Percentiles rank a stretch among this genome's conserved stretches.
phyloP scores from a whole-genome alignment of 441 rosid species.

The Pelargonium citronellum region DNA sequence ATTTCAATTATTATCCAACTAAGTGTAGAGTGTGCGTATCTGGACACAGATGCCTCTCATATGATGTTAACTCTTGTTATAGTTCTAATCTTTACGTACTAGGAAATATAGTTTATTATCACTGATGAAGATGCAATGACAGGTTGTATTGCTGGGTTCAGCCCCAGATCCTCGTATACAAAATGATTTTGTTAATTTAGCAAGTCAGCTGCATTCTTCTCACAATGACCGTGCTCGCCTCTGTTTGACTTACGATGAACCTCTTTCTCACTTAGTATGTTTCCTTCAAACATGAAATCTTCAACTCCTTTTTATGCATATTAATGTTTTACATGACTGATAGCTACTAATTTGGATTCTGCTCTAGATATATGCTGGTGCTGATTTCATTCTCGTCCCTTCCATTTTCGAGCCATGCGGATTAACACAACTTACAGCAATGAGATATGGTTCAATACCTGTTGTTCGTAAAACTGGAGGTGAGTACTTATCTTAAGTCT shows the following conservation, averaged over 20 bases:
- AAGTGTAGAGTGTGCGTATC: neutral
- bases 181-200: conserved; percentile 77
- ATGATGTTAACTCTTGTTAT: neutral
- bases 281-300: conserved; percentile 10
- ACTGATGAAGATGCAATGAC: conserved; percentile 26
- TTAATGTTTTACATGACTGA: conserved; percentile 8
- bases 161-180: conserved; percentile 98
- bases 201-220: conserved; percentile 67
- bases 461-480: conserved; percentile 98
- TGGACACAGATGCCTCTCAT: neutral
- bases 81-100: neutral
- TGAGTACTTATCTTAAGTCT: conserved; percentile 20
- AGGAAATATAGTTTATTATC: neutral
- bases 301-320: neutral
- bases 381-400: conserved; percentile 90
- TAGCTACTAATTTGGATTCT: conserved; percentile 10
- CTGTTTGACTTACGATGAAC: conserved; percentile 84
- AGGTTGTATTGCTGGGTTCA: conserved; percentile 92
- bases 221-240: conserved; percentile 69
- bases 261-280: conserved; percentile 90
- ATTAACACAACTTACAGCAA: conserved; percentile 83
- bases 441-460: conserved; percentile 95
- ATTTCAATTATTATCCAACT: neutral
- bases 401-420: conserved; percentile 98
- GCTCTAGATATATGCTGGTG: conserved; percentile 79